Evolutionary conservation across 345 rosid genomes (phyloP).

Genomic region (Salix arbutifolia): DNA sequence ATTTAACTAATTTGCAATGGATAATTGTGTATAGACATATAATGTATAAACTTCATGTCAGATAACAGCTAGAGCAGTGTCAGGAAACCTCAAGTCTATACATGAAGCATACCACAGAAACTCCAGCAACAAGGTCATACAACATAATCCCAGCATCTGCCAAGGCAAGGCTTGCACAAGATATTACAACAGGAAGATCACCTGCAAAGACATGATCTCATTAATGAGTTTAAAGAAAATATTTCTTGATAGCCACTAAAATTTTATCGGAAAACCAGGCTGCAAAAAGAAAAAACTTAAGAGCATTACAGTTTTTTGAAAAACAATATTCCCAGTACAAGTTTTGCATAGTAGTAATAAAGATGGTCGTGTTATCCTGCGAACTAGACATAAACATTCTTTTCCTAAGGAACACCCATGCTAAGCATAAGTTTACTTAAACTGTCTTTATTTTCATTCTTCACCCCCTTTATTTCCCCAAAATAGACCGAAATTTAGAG

Average conservation of each 20-base stretch:
- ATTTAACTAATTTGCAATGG: background rate
- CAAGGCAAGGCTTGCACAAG: slow-evolving; percentile 95
- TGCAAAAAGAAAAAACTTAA: background rate
- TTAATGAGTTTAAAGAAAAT: background rate
- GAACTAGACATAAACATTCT: background rate
- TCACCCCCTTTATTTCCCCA: background rate
- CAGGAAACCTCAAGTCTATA: background rate
- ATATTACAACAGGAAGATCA: slow-evolving; percentile 82
- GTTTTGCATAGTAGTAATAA: background rate
- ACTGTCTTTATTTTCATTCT: background rate
- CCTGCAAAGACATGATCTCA: slow-evolving; percentile 35
- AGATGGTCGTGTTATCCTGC: background rate
- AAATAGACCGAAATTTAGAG: background rate
- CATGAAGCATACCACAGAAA: slow-evolving; percentile 66
- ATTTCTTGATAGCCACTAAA: background rate
- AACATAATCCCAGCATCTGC: slow-evolving; percentile 97
- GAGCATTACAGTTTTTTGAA: background rate
- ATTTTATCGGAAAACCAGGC: background rate
- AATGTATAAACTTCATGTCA: background rate
- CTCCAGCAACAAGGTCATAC: slow-evolving; percentile 88
- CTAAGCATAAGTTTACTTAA: background rate
- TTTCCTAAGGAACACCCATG: background rate
- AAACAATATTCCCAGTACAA: background rate
- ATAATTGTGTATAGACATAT: background rate
- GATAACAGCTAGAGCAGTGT: background rate